Evolutionary conservation across 2,329 filamentous ascomycete species (phyloP), one percentile per base, ranked within the genome.

Genomic region (Dactylonectria macrodidyma): DNA sequence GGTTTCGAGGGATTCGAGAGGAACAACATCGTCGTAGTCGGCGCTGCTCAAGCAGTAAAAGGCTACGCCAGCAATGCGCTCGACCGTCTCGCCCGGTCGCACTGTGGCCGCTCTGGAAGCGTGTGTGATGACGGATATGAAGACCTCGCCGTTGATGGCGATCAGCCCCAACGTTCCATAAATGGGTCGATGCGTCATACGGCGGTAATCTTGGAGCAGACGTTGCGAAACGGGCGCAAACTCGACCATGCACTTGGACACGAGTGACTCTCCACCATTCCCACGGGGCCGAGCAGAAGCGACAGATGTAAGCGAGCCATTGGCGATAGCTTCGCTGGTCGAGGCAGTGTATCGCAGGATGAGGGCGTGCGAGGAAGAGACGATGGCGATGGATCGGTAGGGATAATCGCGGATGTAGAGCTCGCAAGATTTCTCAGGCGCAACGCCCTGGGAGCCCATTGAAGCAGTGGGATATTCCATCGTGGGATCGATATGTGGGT

Each of bases 1-100:
- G 33, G 80, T 72, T 52, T 89, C 88, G 65, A 84, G 82, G 3
- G 84, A 78, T 68, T 91, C 89, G 14, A 87, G 76, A 10, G 85
- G 84, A 33, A 90, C 85, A 36, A 95, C 88, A 80, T 95, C 88
- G 81, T 98, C 96, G 81, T 97, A 98, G 72, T 94, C 91, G 47
- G 92, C 86, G 75, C 92, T 93, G 80, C 94, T 98, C 67, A 99
- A 84, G 78, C 96, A 98, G 83, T 97, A 94, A 80, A 98, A 98
- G 72, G 96, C 93, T 66, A 98, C 95, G 22, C 89, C 90, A 67
- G 91, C 88, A 75, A 98, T 98, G 80, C 91, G 91, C 82, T 96
- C 93, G 26, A 98, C 92, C 4, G 92, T 95, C 85, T 98, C 95
- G 54, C 94, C 94, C 0, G 95, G 95, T 55, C 95, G 88, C 55